Evolutionary conservation across 2,329 filamentous ascomycete species (phyloP).

Genomic region (Paecilomyces sp.): DNA sequence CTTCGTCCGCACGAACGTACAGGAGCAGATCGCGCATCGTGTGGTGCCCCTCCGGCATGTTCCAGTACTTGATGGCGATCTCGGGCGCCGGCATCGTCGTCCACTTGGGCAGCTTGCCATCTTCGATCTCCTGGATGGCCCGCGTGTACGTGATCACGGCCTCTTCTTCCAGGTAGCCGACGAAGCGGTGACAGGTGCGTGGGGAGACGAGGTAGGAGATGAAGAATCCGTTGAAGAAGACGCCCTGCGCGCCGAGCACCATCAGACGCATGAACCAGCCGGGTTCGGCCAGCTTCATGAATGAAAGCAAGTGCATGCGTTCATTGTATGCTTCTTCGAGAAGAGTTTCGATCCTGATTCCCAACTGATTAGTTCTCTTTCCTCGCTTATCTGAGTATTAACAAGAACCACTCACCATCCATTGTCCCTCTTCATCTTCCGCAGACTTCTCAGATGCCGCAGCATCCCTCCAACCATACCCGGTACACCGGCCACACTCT

Average conservation of each 20-base stretch:
- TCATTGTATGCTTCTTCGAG: slow-evolving; percentile 90
- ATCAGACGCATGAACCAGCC: slow-evolving; percentile 86
- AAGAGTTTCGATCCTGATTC: slow-evolving; percentile 72
- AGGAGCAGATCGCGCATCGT: slow-evolving; percentile 81
- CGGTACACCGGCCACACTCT: slow-evolving; percentile 88
- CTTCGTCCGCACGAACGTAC: slow-evolving; percentile 86
- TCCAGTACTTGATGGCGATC: slow-evolving; percentile 87
- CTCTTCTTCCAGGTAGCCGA: slow-evolving; percentile 95
- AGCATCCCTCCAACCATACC: slow-evolving; percentile 97
- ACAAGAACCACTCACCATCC: slow-evolving; percentile 54
- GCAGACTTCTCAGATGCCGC: slow-evolving; percentile 74
- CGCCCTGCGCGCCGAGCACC: slow-evolving; percentile 86
- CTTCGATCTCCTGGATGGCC: slow-evolving; percentile 78
- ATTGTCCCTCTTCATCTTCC: slow-evolving; percentile 84
- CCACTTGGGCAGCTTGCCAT: slow-evolving; percentile 79
- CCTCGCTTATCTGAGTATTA: too few relatives aligned
- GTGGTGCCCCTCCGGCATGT: slow-evolving; percentile 76
- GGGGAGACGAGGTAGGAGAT: slow-evolving; percentile 80
- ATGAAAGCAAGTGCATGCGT: slow-evolving; percentile 85
- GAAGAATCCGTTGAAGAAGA: slow-evolving; percentile 96
- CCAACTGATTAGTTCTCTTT: neutral
- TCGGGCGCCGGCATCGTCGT: slow-evolving; percentile 70
- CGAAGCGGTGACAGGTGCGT: slow-evolving; percentile 85
- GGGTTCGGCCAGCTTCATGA: slow-evolving; percentile 83
- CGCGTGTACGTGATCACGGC: slow-evolving; percentile 93